Evolutionary conservation across 2,329 filamentous ascomycete genomes (phyloP).

Genomic region (Aspergillus pseudotamarii): DNA sequence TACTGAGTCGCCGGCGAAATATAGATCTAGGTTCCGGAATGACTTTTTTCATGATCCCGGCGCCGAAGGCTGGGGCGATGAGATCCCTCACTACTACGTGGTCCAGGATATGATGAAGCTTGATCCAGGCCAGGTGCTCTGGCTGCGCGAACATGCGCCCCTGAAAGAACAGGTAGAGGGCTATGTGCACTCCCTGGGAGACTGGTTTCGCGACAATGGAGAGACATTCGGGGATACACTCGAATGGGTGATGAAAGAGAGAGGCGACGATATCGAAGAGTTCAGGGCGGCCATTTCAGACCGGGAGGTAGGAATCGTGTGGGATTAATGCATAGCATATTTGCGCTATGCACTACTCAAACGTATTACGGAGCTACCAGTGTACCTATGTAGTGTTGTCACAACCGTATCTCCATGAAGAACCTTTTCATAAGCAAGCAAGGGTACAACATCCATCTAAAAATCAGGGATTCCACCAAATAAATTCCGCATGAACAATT

Average conservation of each 20-base stretch:
- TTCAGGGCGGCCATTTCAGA: conserved; percentile 34
- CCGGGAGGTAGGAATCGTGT: conserved; percentile 36
- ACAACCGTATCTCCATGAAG: background rate
- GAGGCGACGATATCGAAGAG: conserved; percentile 55
- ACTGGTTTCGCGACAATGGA: conserved; percentile 67
- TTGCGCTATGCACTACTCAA: background rate
- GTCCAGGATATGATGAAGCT: conserved; percentile 68
- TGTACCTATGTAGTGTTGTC: background rate
- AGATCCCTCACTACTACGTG: conserved; percentile 65
- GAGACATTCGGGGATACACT: conserved; percentile 65
- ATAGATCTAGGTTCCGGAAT: conserved; percentile 51
- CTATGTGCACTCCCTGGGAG: conserved; percentile 55
- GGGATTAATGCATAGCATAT: conserved; percentile 13
- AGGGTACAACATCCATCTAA: background rate
- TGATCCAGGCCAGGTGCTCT: conserved; percentile 62
- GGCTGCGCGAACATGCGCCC: conserved; percentile 58
- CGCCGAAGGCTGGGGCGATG: conserved; percentile 66
- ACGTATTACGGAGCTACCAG: background rate
- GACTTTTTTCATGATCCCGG: conserved; percentile 56
- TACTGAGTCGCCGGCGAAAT: conserved; percentile 35
- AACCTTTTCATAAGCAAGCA: background rate
- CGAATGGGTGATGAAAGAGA: conserved; percentile 57
- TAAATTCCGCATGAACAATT: background rate
- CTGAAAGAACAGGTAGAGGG: conserved; percentile 60
- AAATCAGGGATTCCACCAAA: background rate